Conservation (phyloP, 2,329 filamentous ascomycete genomes). For the Epichloe sp. region DNA sequence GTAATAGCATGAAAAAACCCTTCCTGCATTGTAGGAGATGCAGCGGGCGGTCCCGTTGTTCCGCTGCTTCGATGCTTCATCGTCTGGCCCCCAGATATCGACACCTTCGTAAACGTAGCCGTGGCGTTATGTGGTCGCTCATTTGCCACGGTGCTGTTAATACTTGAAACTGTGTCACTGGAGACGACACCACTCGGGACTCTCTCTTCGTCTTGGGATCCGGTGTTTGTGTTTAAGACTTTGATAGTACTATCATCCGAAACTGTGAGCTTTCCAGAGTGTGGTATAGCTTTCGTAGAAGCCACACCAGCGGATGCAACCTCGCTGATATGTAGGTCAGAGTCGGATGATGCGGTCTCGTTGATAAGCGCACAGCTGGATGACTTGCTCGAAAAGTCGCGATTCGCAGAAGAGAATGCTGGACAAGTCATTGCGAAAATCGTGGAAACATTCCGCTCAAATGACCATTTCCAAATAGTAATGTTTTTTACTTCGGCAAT, state of each 20-base stretch:
- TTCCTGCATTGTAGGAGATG: constrained; percentile 77
- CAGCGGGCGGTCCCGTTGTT: constrained; percentile 14
- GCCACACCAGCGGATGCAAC: neutral
- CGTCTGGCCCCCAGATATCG: constrained; percentile 7
- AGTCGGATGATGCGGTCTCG: neutral
- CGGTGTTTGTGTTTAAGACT: neutral
- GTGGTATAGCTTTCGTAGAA: neutral
- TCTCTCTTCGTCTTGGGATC: neutral
- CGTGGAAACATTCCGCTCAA: neutral
- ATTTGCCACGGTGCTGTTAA: neutral
- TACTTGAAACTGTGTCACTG: neutral
- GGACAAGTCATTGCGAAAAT: constrained; percentile 1
- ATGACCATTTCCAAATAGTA: neutral
- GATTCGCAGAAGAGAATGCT: neutral
- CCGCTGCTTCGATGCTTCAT: constrained; percentile 17
- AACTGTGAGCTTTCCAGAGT: neutral
- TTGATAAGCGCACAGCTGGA: neutral
- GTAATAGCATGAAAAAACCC: constrained; percentile 98
- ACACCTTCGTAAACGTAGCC: neutral
- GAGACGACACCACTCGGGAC: neutral
- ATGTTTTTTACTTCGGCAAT: neutral
- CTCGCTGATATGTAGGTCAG: neutral
- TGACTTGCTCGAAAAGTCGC: neutral
- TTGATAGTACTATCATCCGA: neutral
- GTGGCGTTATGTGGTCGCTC: constrained; percentile 5